Evolutionary conservation across 805 yeast species (phyloP), one percentile per base, ranked within the genome.

Genomic region (Wickerhamiella occidentalis): DNA sequence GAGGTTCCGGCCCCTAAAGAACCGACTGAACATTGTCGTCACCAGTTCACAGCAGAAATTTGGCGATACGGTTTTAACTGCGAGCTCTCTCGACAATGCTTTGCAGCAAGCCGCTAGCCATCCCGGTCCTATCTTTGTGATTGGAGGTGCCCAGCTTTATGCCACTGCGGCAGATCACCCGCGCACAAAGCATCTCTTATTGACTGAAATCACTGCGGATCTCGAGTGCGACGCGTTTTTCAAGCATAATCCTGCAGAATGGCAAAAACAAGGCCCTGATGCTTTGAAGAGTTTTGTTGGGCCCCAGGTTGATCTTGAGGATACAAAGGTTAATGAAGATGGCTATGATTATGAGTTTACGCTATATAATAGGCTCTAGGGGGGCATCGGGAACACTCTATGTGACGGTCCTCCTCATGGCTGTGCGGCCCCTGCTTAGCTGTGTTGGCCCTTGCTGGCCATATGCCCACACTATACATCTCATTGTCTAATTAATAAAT

Each of bases 81-180:
- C 75, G 17, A 61, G 65, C 26, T 71, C 79, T 1, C 57, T 79
- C 15, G 64, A 68, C 5, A 64, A 64, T 1, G 77, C 82, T 0
- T 52, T 78, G 7, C 53, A 42, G 11, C 51, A 53, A 49, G 52
- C 52, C 7, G 53, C 52, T 13, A 47, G 47, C 1, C 23, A 45
- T 54, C 58, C 3, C 18, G 82, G 78, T 45, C 75, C 76, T 44
- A 71, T 92, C 1, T 92, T 79, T 60, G 74, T 92, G 22, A 90
- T 92, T 54, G 98, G 98, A 2, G 98, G 98, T 0, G 92, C 88
- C 0, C 88, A 88, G 61, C 70, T 92, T 7, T 92, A 92, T 66
- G 73, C 76, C 47, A 70, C 77, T 36, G 71, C 79, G 12, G 59
- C 79, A 12, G 53, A 61, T 1, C 68, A 64, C 49, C 66, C 66